Percentiles rank a stretch among this genome's conserved stretches.
Evolutionary conservation across 192 early-diverging fungal genomes (phyloP).

Genomic region (Coemansia sp.): DNA sequence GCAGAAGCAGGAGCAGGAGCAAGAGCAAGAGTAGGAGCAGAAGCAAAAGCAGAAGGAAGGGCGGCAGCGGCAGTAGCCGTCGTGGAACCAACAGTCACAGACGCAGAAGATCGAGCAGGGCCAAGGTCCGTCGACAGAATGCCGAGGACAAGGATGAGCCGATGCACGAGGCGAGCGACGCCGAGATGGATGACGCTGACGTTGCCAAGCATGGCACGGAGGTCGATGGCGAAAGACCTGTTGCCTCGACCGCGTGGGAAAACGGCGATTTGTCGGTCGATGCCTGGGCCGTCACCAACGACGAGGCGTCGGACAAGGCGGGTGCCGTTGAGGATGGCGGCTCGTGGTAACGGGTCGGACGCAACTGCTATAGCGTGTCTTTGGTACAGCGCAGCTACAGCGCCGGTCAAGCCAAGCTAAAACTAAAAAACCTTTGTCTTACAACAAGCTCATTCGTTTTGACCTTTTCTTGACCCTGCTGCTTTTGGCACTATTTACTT

Average conservation of each 20-base stretch:
- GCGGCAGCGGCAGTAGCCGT: not conserved
- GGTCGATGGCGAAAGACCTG: not conserved
- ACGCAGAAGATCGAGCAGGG: not conserved
- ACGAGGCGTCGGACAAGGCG: not conserved
- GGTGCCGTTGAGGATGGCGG: not conserved
- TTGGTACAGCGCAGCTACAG: no score
- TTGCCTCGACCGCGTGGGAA: not conserved
- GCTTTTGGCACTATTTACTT: no score
- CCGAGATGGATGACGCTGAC: not conserved
- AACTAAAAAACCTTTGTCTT: no score
- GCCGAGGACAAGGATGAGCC: not conserved
- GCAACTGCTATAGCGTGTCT: no score
- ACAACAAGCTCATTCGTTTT: no score
- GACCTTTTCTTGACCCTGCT: no score
- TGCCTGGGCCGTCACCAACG: not conserved
- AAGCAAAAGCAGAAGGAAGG: not conserved
- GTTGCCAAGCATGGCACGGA: not conserved
- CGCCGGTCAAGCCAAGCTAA: no score
- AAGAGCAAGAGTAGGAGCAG: no score
- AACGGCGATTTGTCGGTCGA: not conserved
- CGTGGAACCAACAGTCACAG: not conserved
- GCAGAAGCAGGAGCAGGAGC: slow-evolving; percentile 17
- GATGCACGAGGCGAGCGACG: not conserved
- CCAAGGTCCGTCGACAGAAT: not conserved
- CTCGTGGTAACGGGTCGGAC: slow-evolving; percentile 3